Base-by-base conservation (phyloP, 345 rosid species). In the Citrus reticulata region DNA sequence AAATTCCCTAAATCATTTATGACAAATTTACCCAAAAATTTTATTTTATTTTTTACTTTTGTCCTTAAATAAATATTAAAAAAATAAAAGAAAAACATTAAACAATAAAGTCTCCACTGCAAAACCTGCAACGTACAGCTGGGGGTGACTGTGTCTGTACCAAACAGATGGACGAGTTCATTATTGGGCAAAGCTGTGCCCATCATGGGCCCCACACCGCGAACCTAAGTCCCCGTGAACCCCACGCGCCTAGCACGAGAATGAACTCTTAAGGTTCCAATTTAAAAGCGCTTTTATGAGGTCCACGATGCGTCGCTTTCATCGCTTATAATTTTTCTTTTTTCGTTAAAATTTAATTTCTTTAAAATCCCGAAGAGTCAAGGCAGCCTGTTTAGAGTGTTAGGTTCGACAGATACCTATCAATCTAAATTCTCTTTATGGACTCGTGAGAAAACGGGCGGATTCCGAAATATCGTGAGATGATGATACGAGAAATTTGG, bases 391-490 rank as follows among this genome's bases (percentile, higher is more conserved):
- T 34, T 5, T 0, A 34, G 6, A 34, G 35, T 34, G 35, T 55
- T n/a, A 29, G 77, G 73, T 63, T 42, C 6, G 17, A 68, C 77
- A 70, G 83, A 76, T 72, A 72, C 77, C 77, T 16, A 40, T 68
- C 32, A 40, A 4, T 24, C 60, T 49, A 61, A 29, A 61, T 78
- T 70, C 51, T 68, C 80, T 17, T 39, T 0, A 4, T 1, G 27
- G 40, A 14, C 29, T 35, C 81, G 65, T 61, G 29, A 37, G 1
- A 62, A 65, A 34, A 34, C n/a, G 25, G 6, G 9, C 0, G 1
- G 10, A 9, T 65, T 8, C 1, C 9, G 1, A 32, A 0, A 6
- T 34, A 29, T 51, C 17, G 61, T 24, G 58, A 27, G 6, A 46
- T 46, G 8, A 16, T 14, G 20, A 25, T 20, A 24, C 0, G 57